Conservation (phyloP, 352 stramenopile genomes). For the Globisporangium splendens region DNA sequence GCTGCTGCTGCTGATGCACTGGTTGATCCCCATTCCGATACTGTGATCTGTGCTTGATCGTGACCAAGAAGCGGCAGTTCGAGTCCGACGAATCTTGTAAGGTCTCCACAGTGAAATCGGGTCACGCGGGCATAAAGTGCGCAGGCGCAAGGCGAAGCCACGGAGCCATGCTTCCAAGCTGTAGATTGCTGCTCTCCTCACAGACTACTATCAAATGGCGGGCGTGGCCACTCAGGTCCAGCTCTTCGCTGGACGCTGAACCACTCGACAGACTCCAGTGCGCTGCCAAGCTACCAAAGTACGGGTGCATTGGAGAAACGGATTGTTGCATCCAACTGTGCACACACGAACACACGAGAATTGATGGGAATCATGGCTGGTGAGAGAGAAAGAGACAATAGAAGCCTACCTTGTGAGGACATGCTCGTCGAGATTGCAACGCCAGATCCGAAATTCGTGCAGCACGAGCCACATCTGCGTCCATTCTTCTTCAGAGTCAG, state of each 20-base stretch:
- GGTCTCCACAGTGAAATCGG: conserved; percentile 10
- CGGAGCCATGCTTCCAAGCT: background rate
- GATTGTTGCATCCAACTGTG: conserved; percentile 5
- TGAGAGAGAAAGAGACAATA: background rate
- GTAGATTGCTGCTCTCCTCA: background rate
- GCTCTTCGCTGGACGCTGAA: conserved; percentile 5
- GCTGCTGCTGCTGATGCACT: background rate
- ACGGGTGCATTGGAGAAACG: background rate
- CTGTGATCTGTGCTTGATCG: conserved; percentile 5
- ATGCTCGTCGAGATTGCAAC: background rate
- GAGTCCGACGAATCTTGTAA: conserved; percentile 8
- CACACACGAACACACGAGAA: too few relatives aligned
- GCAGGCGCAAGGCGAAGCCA: conserved; percentile 10
- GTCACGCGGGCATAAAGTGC: background rate
- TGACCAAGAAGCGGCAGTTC: conserved; percentile 12
- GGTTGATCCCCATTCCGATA: background rate
- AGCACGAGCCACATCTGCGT: background rate
- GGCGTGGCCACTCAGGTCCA: conserved; percentile 17
- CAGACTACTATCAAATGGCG: conserved; percentile 4
- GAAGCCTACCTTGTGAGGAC: conserved; percentile 1
- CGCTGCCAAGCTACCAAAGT: conserved; percentile 1
- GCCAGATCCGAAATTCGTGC: conserved; percentile 21
- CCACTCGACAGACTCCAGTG: conserved; percentile 17
- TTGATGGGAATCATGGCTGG: background rate
- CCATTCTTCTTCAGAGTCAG: background rate